Conservation (phyloP, 805 yeast genomes). For the Saccharomyces jurei region DNA sequence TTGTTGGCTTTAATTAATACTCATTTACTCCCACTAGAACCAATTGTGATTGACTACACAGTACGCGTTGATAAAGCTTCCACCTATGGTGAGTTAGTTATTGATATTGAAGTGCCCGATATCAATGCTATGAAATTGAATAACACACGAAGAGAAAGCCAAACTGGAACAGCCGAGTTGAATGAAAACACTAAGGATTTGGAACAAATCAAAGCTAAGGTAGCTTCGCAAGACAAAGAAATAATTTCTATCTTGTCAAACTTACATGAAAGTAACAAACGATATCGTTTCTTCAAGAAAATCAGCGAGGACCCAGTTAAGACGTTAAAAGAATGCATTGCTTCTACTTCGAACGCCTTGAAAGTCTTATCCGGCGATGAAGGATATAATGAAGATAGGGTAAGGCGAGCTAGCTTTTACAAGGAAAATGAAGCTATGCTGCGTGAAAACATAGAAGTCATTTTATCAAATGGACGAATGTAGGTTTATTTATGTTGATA, state of each 20-base stretch:
- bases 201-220: constrained; percentile 31
- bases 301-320: constrained; percentile 70
- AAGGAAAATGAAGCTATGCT: constrained; percentile 58
- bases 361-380: constrained; percentile 85
- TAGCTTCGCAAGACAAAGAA: constrained; percentile 38
- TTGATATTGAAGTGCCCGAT: constrained; percentile 62
- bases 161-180: constrained; percentile 24
- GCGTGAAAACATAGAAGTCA: constrained; percentile 68
- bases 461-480: constrained; percentile 40
- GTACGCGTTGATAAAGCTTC: constrained; percentile 70
- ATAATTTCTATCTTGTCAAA: constrained; percentile 40
- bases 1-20: constrained; percentile 31
- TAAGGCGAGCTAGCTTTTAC: constrained; percentile 76
- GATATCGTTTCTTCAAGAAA: constrained; percentile 70
- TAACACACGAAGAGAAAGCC: constrained; percentile 23
- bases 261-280: constrained; percentile 46
- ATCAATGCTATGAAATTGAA: constrained; percentile 20
- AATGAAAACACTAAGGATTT: constrained; percentile 25
- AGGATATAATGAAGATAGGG: constrained; percentile 80
- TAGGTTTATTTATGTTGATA: constrained; percentile 5
- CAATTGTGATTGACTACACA: constrained; percentile 67
- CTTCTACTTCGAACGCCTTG: constrained; percentile 74
- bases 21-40: constrained; percentile 72
- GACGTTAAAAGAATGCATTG: constrained; percentile 65
- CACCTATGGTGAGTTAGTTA: constrained; percentile 70